Base-by-base conservation (phyloP, 2,329 filamentous ascomycete species). In the Arthrocladium fulminans region DNA sequence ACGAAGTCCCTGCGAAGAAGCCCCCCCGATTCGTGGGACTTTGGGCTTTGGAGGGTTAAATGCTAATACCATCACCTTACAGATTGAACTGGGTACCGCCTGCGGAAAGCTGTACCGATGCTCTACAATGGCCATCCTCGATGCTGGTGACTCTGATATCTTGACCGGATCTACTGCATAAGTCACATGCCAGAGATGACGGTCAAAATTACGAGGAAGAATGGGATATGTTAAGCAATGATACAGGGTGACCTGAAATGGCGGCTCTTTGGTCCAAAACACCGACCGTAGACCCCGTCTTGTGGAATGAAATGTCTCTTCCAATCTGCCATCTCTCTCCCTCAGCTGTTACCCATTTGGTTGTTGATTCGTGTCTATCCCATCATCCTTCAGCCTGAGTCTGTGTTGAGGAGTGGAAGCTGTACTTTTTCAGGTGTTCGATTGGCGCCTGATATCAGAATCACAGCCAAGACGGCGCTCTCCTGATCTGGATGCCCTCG, bases 31-130 rank as follows among this genome's bases (percentile, higher is more conserved):
- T 44, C 27, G 24, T 20, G 12, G 41, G 41, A 44, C 15, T 62
- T 52, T 65, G 74, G 83, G 81, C 86, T 92, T 92, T 86, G 87
- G 88, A 94, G 88, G 88, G 87, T 73, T 71, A 62, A 62, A 38
- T 50, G 56, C 57, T 60, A 54, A 59, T 51, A 43, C 15, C 41
- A 35, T 35, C 7, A 7, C 41, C 30, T 32, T 66, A 71, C 71
- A 97, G 89, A 96, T 97, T 69, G 92, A 97, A 78, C 81, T 98
- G 61, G 92, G 92, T 67, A 97, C 89, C 68, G 89, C 88, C 63
- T 96, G 89, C 77, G 92, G 92, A 79, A 97, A 97, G 80, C 85
- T 98, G 69, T 98, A 94, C 85, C 82, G 88, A 63, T 94, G 87
- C 83, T 90, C 87, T 61, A 95, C 89, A 73, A 94, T 98, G 86